Conservation (phyloP, 73 alveolate species). For the Stentor coeruleus region DNA sequence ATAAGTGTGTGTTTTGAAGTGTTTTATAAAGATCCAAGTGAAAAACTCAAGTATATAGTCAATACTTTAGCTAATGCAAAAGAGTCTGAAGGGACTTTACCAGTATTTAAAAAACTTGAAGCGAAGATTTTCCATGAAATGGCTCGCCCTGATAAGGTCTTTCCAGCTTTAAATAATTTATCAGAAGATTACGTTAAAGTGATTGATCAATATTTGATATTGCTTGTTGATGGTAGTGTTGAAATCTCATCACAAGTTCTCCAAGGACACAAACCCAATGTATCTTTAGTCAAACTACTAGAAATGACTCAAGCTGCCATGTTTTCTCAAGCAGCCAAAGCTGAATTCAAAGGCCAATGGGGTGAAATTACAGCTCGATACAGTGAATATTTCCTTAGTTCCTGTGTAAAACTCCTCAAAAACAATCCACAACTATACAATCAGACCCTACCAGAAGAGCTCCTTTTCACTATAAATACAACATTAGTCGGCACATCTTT, state of each 20-base stretch:
- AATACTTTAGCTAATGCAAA: not conserved
- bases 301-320: not conserved
- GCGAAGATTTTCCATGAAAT: not conserved
- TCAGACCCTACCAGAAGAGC: not conserved
- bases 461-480: too few relatives aligned
- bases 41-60: not conserved
- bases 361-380: not conserved
- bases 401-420: not conserved
- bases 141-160: slow-evolving; percentile 20
- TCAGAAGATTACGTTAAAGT: not conserved
- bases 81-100: not conserved
- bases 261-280: not conserved
- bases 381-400: not conserved
- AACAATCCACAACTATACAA: not conserved
- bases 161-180: not conserved
- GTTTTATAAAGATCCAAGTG: slow-evolving; percentile 10
- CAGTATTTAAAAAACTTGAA: slow-evolving; percentile 14
- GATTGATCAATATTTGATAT: not conserved
- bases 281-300: not conserved
- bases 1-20: not conserved
- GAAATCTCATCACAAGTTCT: not conserved
- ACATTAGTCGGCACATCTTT: not conserved
- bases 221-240: not conserved
- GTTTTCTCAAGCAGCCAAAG: slow-evolving; percentile 22
- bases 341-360: not conserved